Conservation (phyloP, 768 basidiomycete species). For the Boletus barrowsii region DNA sequence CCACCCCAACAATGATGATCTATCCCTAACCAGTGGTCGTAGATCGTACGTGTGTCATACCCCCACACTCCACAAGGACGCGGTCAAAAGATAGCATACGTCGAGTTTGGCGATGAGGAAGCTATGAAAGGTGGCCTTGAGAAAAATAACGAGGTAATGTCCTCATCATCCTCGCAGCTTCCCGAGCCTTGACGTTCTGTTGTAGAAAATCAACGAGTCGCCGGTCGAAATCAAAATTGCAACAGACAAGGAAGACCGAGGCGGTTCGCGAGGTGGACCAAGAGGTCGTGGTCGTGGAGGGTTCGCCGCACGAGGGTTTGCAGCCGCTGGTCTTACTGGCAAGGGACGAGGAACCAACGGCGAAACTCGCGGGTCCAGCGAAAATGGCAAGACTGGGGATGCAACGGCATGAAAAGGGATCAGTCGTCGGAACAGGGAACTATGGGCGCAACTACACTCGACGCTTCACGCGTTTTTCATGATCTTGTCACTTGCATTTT, state of each 20-base stretch:
- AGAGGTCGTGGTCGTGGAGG: conserved; percentile 49
- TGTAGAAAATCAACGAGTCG: conserved; percentile 67
- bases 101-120: conserved; percentile 89
- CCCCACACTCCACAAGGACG: conserved; percentile 50
- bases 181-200: conserved; percentile 4
- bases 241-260: conserved; percentile 48
- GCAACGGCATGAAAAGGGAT: conserved; percentile 20
- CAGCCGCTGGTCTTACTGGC: conserved; percentile 62
- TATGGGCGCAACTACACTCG: conserved; percentile 13
- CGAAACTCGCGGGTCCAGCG: conserved; percentile 27
- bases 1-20: neutral
- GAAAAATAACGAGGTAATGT: conserved; percentile 63
- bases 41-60: conserved; percentile 70
- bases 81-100: conserved; percentile 64
- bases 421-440: conserved; percentile 15
- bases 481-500: conserved; percentile 12
- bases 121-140: conserved; percentile 77
- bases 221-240: conserved; percentile 70
- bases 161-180: conserved; percentile 14
- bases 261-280: conserved; percentile 46
- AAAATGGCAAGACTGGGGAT: conserved; percentile 28
- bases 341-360: conserved; percentile 32
- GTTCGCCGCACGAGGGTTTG: conserved; percentile 63
- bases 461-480: conserved; percentile 18
- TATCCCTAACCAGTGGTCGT: neutral